Evolutionary conservation across 163 green algal genomes (phyloP), one percentile per base, ranked within the genome.

Genomic region (Coccomyxa subellipsoidea): DNA sequence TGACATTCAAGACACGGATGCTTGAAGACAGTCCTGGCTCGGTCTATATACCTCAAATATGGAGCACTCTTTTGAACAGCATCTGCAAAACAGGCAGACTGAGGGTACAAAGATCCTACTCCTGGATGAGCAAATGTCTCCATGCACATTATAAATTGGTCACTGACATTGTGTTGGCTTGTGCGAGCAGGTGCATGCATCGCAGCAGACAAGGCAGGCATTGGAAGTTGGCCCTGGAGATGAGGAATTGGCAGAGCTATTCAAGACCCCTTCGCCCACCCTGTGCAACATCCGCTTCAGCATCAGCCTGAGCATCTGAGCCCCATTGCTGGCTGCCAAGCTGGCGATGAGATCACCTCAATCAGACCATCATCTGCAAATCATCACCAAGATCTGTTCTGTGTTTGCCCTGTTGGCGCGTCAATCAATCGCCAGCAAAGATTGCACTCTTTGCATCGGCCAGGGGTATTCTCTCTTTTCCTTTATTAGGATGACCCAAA

Each of bases 221-320:
- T 36, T 25, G 25, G 76, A 69, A 23, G 39, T 38, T 7, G 76
- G 18, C 32, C 29, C 76, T 32, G 38, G 15, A 29, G 38, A 70
- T 66, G 38, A 35, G 23, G 25, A 80, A 25, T 25, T 80, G 38
- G 29, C 23, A 66, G 76, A 80, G 10, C 38, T 38, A 1, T 80
- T 80, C 39, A 54, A 36, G 31, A 27, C 23, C 2, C 37, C 38
- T 3, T n/a, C 34, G 18, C 76, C 76, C 21, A 69, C 47, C 2
- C 39, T 80, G 4, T 80, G 76, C 76, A 80, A 80, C 76, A 34
- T 80, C 37, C 76, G 76, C 27, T 80, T 54, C 76, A 80, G 38
- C 39, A 36, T 80, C 37, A 38, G 38, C 39, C 36, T 80, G 7
- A 59, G 31, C 29, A 29, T 80, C 32, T 80, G 29, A 69, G 2